Base-by-base conservation (phyloP, 495 filamentous ascomycete species). In the Neurospora sp. region DNA sequence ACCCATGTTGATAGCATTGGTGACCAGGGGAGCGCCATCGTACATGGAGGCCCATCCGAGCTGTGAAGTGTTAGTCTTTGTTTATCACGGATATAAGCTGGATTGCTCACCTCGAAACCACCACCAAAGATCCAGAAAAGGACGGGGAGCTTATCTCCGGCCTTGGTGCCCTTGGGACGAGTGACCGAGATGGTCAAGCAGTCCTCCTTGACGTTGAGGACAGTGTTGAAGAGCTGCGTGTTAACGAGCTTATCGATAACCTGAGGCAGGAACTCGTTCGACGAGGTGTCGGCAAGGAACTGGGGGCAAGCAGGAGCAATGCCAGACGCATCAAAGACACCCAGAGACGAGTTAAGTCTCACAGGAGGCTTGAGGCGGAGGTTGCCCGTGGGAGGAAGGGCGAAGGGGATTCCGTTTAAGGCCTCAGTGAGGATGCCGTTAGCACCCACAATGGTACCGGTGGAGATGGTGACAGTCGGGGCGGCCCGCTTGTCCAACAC, bases 51-150 rank as follows among this genome's bases (percentile, higher is more conserved):
- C 87, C 85, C 72, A 90, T 72, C 86, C 83, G 40, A 85, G 80
- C 79, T 84, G 41, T 49, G 18, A n/a, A 23, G 10, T 31, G 66
- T 77, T 70, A 70, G 78, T 69, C 18, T n/a, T 23, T 74, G 31
- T 18, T 10, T 39, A 60, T n/a, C 16, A 27, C 20, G 10, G 16
- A 46, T n/a, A 39, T 1, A n/a, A 31, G 11, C 18, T 37, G 23
- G 9, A 11, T 41, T n/a, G 49, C 80, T 69, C 62, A 81, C 81
- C 75, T 91, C 90, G 71, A 93, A 92, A 2, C 88, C 91, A 69
- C 92, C 91, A 23, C 91, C 91, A 77, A 87, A 92, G 71, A 94
- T 93, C 91, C 91, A 93, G 35, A 92, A 87, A 44, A 91, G 83
- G 27, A 93, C 91, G 0, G 92, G 91, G 4, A 93, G 81, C 66